Percentiles rank a stretch among this genome's conserved stretches.
These are phyloP conservation scores for Hypericum androsaemum DNA, from an alignment of 345 rosid species.

Conservation along the genomic window DNA sequence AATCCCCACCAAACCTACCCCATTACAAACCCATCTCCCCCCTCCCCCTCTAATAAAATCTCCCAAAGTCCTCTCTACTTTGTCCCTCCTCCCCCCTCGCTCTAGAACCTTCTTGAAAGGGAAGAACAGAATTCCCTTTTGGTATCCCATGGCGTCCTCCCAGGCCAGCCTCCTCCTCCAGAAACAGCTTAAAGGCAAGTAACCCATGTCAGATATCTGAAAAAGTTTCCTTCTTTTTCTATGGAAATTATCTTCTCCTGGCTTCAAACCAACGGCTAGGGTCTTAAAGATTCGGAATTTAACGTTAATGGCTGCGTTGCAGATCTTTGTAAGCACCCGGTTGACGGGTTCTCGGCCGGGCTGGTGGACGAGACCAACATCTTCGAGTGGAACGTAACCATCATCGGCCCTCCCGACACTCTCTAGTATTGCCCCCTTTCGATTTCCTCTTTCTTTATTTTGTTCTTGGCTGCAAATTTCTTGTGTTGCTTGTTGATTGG, in stretches of 20 bases:
- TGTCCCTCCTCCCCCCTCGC: neutral
- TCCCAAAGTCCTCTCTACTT: neutral
- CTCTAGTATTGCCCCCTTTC: constrained; percentile 45
- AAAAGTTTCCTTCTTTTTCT: neutral
- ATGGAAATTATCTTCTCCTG: neutral
- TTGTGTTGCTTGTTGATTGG: neutral
- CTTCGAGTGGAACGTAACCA: constrained; percentile 90
- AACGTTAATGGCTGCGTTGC: constrained; percentile 19
- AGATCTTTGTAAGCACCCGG: constrained; percentile 97
- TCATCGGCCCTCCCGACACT: constrained; percentile 96
- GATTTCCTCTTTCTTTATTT: neutral
- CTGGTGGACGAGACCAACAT: constrained; percentile 83
- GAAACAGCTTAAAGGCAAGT: constrained; percentile 78
- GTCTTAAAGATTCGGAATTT: constrained; percentile 17
- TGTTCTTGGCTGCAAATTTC: neutral
- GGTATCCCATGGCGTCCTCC: constrained; percentile 41
- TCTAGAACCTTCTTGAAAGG: neutral
- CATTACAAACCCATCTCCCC: no score
- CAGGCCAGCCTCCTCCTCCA: constrained; percentile 95
- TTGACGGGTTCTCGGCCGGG: constrained; percentile 98
- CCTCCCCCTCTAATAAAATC: no score
- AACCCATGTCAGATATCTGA: neutral
- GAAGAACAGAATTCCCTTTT: neutral
- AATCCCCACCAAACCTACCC: no score
- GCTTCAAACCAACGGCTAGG: constrained; percentile 6